Percentiles rank a stretch among this genome's conserved stretches.
Conservation (phyloP, 2,329 filamentous ascomycete genomes). For the Aspergillus tubingensis region DNA sequence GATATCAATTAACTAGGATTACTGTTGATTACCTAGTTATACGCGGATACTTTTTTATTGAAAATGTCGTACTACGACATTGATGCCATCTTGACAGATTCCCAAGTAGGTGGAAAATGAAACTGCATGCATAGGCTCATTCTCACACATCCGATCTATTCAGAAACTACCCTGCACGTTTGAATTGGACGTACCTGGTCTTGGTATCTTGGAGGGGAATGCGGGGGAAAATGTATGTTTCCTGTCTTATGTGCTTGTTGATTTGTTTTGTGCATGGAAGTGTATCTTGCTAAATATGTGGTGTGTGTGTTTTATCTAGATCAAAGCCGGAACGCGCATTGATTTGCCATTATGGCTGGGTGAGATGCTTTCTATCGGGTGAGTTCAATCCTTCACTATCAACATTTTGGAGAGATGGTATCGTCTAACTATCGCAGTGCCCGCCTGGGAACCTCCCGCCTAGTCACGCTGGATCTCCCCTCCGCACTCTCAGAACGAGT, state of each 20-base stretch:
- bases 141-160: slow-evolving; percentile 1
- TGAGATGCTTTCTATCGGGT: slow-evolving; percentile 72
- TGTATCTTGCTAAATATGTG: background rate
- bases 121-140: background rate
- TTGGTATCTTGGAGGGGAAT: slow-evolving; percentile 88
- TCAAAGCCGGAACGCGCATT: slow-evolving; percentile 78
- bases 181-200: slow-evolving; percentile 80
- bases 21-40: background rate
- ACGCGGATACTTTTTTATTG: background rate
- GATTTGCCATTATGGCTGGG: slow-evolving; percentile 91
- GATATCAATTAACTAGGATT: background rate
- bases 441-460: slow-evolving; percentile 53
- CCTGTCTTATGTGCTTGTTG: background rate
- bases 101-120: slow-evolving; percentile 44
- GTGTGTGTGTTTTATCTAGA: slow-evolving; percentile 42
- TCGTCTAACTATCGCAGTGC: slow-evolving; percentile 33
- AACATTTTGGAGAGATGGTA: background rate
- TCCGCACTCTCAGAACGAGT: slow-evolving; percentile 75
- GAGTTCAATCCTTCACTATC: slow-evolving; percentile 17
- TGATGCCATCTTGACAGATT: slow-evolving; percentile 50
- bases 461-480: slow-evolving; percentile 81
- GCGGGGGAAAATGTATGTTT: slow-evolving; percentile 58
- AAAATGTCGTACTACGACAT: slow-evolving; percentile 51
- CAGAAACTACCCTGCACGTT: slow-evolving; percentile 96
- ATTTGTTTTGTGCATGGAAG: background rate